A percentile compares a stretch with the other conserved stretches of the same genome.
Conservation (phyloP, 257 asterid genomes). For the Nicotiana obtusifolia region DNA sequence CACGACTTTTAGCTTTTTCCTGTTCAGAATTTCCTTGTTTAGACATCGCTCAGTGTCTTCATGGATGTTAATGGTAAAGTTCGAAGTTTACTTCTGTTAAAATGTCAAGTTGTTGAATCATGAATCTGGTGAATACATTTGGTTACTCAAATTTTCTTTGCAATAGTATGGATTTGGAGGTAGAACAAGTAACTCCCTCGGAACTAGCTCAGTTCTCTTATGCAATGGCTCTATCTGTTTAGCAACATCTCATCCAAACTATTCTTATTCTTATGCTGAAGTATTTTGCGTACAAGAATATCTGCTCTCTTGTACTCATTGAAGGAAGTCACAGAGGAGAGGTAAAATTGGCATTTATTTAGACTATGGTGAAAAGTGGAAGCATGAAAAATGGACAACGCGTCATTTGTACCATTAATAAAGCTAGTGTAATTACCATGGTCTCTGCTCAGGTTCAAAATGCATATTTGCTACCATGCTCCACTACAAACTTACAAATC, state of each 20-base stretch:
- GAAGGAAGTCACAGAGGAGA: neutral
- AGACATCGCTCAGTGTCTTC: conserved; percentile 3
- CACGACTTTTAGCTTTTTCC: neutral
- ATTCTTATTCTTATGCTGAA: neutral
- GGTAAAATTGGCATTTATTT: neutral
- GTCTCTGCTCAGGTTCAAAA: neutral
- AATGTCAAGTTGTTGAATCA: neutral
- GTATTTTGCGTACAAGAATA: neutral
- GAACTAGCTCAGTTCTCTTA: neutral
- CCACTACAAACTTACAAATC: neutral
- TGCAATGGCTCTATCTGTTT: neutral
- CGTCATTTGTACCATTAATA: neutral
- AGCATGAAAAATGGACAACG: neutral
- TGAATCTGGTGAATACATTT: neutral
- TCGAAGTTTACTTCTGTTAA: neutral
- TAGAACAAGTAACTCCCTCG: neutral
- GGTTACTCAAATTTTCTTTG: neutral
- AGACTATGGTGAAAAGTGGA: conserved; percentile 1
- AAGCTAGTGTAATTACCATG: neutral
- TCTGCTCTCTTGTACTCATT: neutral
- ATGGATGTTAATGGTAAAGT: neutral
- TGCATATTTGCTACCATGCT: neutral
- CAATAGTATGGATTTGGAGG: neutral
- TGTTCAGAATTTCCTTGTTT: neutral
- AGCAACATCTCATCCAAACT: neutral